A percentile compares a stretch with the other conserved stretches of the same genome.
Evolutionary conservation across 805 yeast species (phyloP).

Genomic region (Barnettozyma siamensis): DNA sequence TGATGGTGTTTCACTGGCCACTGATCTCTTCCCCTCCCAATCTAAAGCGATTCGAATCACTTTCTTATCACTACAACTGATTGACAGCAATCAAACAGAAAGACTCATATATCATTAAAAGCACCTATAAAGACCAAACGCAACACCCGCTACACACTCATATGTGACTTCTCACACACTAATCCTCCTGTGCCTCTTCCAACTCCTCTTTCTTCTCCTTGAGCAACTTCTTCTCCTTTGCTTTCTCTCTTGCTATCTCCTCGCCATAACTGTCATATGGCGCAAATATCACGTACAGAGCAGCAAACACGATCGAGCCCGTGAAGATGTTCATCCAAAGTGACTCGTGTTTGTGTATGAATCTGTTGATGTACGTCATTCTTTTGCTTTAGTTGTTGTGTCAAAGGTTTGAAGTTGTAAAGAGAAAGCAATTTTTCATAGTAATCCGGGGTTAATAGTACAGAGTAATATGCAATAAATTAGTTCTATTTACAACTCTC

Average conservation of each 20-base stretch:
- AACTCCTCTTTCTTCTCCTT: not conserved
- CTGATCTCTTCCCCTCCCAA: too few species aligned
- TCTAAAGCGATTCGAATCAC: too few species aligned
- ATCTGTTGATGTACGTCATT: not conserved
- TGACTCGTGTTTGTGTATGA: not conserved
- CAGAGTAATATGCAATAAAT: not conserved
- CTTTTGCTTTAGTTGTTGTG: not conserved
- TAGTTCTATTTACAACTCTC: slow-evolving; percentile 15
- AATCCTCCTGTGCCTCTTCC: not conserved
- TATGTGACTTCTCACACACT: not conserved
- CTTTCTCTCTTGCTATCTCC: not conserved
- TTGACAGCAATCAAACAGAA: too few species aligned
- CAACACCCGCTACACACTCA: too few species aligned
- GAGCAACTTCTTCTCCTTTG: not conserved
- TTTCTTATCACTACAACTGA: too few species aligned
- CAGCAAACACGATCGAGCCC: not conserved
- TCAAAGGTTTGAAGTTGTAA: too few species aligned
- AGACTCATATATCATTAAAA: too few species aligned
- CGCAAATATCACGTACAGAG: not conserved
- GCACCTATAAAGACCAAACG: too few species aligned
- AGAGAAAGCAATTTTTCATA: not conserved
- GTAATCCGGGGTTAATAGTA: too few species aligned
- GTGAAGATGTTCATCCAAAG: not conserved
- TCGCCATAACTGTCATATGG: not conserved
- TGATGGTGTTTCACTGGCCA: too few species aligned